Percentiles rank a stretch among this genome's conserved stretches.
These are phyloP conservation scores for sweet orange (Citrus sinensis) DNA, from an alignment of 345 rosid genomes.

Conservation along the genomic window DNA sequence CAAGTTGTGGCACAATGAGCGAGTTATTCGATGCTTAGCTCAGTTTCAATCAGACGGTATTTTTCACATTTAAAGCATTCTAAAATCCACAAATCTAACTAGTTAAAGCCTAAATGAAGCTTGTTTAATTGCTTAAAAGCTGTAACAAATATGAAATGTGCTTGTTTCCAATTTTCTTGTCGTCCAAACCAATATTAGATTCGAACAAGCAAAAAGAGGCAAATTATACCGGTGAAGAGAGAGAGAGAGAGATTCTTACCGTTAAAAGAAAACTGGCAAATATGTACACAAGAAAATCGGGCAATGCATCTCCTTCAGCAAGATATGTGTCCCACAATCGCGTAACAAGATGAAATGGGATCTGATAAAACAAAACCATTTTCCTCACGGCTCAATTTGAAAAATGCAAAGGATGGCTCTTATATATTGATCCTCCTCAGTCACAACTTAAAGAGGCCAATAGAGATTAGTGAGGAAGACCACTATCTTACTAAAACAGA, in stretches of 20 bases:
- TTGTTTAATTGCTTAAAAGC: background rate
- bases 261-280: constrained; percentile 93
- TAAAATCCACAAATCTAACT: background rate
- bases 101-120: background rate
- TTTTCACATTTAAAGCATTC: background rate
- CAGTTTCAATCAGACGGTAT: too few relatives aligned
- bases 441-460: background rate
- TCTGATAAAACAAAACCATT: constrained; percentile 41
- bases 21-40: too few relatives aligned
- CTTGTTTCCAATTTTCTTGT: background rate
- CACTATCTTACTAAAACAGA: background rate
- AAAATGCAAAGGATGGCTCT: background rate
- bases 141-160: background rate
- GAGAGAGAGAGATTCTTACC: constrained; percentile 43
- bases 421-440: background rate
- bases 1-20: background rate
- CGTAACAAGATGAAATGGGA: constrained; percentile 79
- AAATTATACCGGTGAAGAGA: background rate
- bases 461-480: background rate
- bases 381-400: constrained; percentile 9
- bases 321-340: constrained; percentile 99
- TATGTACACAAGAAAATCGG: constrained; percentile 94
- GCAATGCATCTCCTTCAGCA: constrained; percentile 96
- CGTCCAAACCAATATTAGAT: background rate
- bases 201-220: background rate